Evolutionary conservation across 345 rosid species (phyloP).

Genomic region (Clarkia xantiana): DNA sequence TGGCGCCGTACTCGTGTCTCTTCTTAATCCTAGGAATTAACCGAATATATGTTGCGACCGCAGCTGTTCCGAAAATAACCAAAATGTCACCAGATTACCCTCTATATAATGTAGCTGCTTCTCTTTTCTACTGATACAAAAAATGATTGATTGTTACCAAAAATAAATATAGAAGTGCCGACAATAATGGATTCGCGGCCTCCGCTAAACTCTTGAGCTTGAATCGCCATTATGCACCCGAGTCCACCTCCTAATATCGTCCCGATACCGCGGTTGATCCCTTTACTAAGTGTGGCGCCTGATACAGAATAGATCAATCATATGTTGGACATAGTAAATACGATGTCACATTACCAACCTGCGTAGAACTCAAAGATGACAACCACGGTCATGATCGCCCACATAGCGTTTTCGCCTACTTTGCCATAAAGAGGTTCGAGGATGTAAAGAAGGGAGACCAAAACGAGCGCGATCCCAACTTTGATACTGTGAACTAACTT

Average conservation of each 20-base stretch:
- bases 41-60: constrained; percentile 54
- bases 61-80: constrained; percentile 19
- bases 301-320: too few species aligned
- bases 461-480: constrained; percentile 48
- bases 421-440: constrained; percentile 35
- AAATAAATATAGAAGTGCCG: constrained; percentile 27
- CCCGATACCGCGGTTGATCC: constrained; percentile 52
- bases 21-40: constrained; percentile 41
- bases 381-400: constrained; percentile 80
- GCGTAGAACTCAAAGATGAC: constrained; percentile 60
- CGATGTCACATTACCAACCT: constrained; percentile 20
- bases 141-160: constrained; percentile 43
- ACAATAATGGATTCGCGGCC: constrained; percentile 26
- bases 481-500: constrained; percentile 37
- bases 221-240: constrained; percentile 38
- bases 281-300: constrained; percentile 75
- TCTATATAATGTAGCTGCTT: neutral
- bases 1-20: constrained; percentile 51
- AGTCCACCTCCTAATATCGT: constrained; percentile 47
- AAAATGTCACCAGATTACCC: neutral
- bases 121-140: too few species aligned
- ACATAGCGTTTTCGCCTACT: constrained; percentile 66
- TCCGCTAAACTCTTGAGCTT: constrained; percentile 31
- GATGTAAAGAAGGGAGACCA: constrained; percentile 50
- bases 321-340: too few species aligned